phyloP scores from a whole-genome alignment of 345 rosid species.

The Ceriops zippeliana region DNA sequence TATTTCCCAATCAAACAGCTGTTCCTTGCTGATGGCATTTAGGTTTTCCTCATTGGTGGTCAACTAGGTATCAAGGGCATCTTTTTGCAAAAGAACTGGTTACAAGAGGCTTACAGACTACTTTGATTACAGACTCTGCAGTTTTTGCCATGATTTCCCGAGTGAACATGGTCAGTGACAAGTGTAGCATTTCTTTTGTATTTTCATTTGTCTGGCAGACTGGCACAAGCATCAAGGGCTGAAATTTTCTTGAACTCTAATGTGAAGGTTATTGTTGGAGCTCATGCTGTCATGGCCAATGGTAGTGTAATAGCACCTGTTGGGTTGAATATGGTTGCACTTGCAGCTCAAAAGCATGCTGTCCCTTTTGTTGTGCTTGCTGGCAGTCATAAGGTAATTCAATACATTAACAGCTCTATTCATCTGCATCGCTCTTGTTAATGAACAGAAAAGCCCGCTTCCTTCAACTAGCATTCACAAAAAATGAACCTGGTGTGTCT shows the following conservation, averaged over 20 bases:
- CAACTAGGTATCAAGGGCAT: constrained; percentile 88
- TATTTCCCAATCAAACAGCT: constrained; percentile 8
- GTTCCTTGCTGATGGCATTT: constrained; percentile 3
- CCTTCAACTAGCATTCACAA: no score
- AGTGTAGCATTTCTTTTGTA: background rate
- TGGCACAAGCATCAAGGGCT: background rate
- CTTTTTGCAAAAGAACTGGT: constrained; percentile 87
- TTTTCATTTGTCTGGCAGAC: background rate
- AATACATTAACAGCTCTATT: background rate
- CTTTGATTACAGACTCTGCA: constrained; percentile 90
- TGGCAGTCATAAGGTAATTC: constrained; percentile 89
- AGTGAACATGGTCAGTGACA: constrained; percentile 72
- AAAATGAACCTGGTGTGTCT: no score
- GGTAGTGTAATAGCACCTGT: constrained; percentile 98
- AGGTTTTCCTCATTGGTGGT: constrained; percentile 9
- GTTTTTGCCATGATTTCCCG: constrained; percentile 98
- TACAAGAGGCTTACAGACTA: constrained; percentile 88
- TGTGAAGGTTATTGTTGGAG: constrained; percentile 89
- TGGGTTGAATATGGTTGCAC: constrained; percentile 97
- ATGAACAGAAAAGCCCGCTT: background rate
- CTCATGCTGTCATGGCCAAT: constrained; percentile 98
- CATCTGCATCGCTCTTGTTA: constrained; percentile 6
- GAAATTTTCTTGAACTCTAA: constrained; percentile 13
- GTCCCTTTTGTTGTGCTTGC: constrained; percentile 98
- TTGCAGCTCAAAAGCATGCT: constrained; percentile 95